These are phyloP conservation scores for Cenchrus purpureus DNA, from an alignment of 176 grass and related monocot genomes.

Conservation along the genomic window DNA sequence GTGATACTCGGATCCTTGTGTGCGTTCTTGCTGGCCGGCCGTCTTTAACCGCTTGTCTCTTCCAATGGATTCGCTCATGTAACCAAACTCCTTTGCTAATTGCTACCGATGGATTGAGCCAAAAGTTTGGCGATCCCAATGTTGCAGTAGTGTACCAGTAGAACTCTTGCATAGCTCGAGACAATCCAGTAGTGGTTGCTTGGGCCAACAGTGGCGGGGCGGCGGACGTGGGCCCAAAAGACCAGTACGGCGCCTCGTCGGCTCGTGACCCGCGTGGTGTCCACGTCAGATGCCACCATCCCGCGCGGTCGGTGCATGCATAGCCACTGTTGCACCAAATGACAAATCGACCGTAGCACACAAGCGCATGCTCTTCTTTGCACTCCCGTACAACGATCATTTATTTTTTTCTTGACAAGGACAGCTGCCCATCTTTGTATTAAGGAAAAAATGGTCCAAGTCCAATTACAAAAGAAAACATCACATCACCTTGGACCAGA, in stretches of 20 bases:
- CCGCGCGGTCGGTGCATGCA: background rate
- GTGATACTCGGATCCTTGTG: constrained; percentile 31
- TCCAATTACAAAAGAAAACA: too few species aligned
- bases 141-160: background rate
- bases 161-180: background rate
- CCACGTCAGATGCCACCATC: constrained; percentile 24
- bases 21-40: background rate
- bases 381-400: background rate
- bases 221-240: background rate
- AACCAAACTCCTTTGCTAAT: background rate
- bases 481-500: too few species aligned
- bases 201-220: background rate
- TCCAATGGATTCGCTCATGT: background rate
- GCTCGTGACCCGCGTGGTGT: background rate
- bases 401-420: too few species aligned
- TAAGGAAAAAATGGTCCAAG: too few species aligned
- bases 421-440: too few species aligned
- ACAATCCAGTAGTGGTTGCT: background rate
- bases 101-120: background rate
- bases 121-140: too few species aligned
- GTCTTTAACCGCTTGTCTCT: constrained; percentile 21
- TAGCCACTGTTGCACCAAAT: background rate
- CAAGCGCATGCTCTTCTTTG: background rate
- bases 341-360: background rate
- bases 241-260: background rate